These are phyloP conservation scores for Penicillium sclerotigenum DNA, from an alignment of 2,329 filamentous ascomycete genomes.

Conservation along the genomic window DNA sequence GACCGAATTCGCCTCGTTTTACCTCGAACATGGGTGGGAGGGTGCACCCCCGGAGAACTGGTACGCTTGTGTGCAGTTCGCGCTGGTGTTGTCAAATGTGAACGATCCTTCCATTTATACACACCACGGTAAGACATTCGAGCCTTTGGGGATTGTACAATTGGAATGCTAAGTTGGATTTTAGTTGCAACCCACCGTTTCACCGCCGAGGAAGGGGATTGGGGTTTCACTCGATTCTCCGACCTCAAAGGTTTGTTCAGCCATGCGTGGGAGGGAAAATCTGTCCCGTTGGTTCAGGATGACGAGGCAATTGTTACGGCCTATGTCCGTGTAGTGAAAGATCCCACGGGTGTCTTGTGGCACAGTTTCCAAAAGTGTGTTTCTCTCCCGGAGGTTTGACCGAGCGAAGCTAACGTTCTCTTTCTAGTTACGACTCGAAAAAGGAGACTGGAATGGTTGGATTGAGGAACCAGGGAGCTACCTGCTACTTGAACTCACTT, in stretches of 20 bases:
- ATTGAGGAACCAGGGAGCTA: constrained; percentile 92
- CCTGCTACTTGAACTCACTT: constrained; percentile 81
- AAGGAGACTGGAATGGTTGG: constrained; percentile 97
- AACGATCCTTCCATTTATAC: constrained; percentile 82
- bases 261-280: constrained; percentile 66
- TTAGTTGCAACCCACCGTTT: constrained; percentile 85
- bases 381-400: not conserved
- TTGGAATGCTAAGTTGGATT: not conserved
- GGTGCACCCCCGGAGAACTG: constrained; percentile 78
- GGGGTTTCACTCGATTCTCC: constrained; percentile 96
- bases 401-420: constrained; percentile 21
- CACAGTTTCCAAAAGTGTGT: constrained; percentile 46
- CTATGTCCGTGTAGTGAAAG: constrained; percentile 50
- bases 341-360: constrained; percentile 50
- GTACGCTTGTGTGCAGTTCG: constrained; percentile 96
- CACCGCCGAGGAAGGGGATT: constrained; percentile 93
- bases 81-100: constrained; percentile 88
- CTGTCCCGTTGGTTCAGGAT: constrained; percentile 54
- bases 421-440: constrained; percentile 84
- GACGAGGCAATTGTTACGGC: constrained; percentile 48
- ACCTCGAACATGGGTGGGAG: constrained; percentile 90
- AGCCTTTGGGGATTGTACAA: not conserved
- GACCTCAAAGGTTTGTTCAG: constrained; percentile 84
- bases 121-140: constrained; percentile 58
- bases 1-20: constrained; percentile 88